A percentile compares a stretch with the other conserved stretches of the same genome.
Evolutionary conservation across 164 flowering plant genomes (phyloP).

Genomic region (Tetrastigma voinierianum): DNA sequence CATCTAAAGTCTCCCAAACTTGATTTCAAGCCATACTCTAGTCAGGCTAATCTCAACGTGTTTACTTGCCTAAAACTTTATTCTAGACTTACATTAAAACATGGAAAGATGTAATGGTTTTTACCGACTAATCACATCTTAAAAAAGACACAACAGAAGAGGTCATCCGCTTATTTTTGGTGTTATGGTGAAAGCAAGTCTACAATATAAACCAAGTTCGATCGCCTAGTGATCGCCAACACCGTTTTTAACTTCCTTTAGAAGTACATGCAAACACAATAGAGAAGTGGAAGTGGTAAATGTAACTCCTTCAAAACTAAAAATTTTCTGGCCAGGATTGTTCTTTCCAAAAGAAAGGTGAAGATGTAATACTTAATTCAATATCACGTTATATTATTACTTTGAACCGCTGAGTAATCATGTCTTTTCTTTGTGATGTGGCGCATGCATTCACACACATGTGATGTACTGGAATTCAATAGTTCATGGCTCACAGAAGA

Average conservation of each 20-base stretch:
- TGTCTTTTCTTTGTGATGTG: background rate
- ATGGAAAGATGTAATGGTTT: too few relatives aligned
- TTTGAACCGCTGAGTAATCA: background rate
- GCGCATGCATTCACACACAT: background rate
- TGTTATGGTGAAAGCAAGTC: background rate
- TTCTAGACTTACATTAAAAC: too few relatives aligned
- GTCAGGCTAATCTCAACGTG: too few relatives aligned
- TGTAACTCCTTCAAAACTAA: background rate
- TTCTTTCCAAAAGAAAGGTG: background rate
- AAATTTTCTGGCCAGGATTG: background rate
- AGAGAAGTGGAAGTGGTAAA: background rate
- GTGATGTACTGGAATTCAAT: constrained; percentile 35
- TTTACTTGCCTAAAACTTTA: too few relatives aligned
- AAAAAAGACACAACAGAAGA: too few relatives aligned
- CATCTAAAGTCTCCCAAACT: too few relatives aligned
- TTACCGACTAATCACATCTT: too few relatives aligned
- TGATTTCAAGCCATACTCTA: too few relatives aligned
- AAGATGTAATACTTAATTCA: background rate
- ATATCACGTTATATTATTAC: background rate
- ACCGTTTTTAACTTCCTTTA: background rate
- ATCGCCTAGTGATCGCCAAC: too few relatives aligned
- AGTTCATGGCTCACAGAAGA: constrained; percentile 31
- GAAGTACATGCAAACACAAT: background rate
- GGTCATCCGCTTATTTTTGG: background rate
- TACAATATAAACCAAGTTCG: background rate